Percentiles rank a stretch among this genome's conserved stretches.
Conservation (phyloP, 1,284 basidiomycete genomes). For the Pholiota adiposa region DNA sequence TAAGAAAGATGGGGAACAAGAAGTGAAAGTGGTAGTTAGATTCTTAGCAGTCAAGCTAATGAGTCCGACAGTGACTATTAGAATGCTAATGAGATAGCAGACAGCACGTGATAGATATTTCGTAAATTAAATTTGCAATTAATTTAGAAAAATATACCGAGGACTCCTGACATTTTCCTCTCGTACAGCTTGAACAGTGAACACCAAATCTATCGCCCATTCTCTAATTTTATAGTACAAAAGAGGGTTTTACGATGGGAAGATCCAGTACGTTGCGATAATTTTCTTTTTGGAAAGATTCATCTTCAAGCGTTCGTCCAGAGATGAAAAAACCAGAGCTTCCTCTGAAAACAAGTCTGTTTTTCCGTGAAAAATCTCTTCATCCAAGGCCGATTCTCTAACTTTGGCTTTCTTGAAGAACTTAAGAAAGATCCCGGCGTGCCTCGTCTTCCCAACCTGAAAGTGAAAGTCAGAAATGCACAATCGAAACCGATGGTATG, state of each 20-base stretch:
- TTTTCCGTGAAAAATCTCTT: not conserved
- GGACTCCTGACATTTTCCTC: too few species aligned
- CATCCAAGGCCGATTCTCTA: not conserved
- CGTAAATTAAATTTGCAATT: too few species aligned
- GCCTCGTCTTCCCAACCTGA: conserved; percentile 74
- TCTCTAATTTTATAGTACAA: too few species aligned
- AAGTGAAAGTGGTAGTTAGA: too few species aligned
- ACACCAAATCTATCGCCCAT: too few species aligned
- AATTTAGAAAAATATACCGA: too few species aligned
- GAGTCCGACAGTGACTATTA: too few species aligned
- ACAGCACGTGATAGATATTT: too few species aligned
- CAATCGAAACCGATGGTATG: conserved; percentile 50
- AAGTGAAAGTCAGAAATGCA: conserved; percentile 58
- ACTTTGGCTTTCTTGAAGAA: conserved; percentile 44
- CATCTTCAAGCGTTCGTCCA: conserved; percentile 6
- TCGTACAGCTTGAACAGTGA: too few species aligned
- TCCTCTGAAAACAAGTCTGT: conserved; percentile 25
- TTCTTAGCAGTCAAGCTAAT: too few species aligned
- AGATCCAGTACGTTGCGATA: conserved; percentile 17
- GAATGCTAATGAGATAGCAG: too few species aligned
- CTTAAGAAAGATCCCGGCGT: conserved; percentile 85
- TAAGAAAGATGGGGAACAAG: too few species aligned
- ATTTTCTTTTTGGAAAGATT: not conserved
- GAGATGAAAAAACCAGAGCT: conserved; percentile 22
- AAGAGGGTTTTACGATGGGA: conserved; percentile 16